phyloP scores from a whole-genome alignment of 306 rosid species.

The Sophora flavescens region DNA sequence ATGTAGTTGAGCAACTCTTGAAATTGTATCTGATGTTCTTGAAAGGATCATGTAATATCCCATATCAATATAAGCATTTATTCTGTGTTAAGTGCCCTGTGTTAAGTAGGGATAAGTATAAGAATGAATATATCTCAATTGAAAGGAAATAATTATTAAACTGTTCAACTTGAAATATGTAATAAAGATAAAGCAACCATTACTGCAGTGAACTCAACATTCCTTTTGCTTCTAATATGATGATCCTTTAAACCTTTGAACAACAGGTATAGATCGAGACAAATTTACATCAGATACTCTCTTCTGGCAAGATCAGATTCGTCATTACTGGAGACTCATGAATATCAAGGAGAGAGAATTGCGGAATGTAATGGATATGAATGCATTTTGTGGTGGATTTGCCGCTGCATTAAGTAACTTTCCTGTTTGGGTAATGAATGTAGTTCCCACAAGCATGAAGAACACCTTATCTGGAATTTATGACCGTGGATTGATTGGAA shows the following conservation, averaged over 20 bases:
- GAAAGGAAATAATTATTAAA: slow-evolving; percentile 15
- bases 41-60: slow-evolving; percentile 2
- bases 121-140: background rate
- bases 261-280: slow-evolving; percentile 69
- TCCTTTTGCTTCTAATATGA: slow-evolving; percentile 36
- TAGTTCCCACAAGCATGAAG: slow-evolving; percentile 78
- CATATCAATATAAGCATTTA: background rate
- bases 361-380: slow-evolving; percentile 95
- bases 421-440: slow-evolving; percentile 88
- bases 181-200: slow-evolving; percentile 21
- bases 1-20: slow-evolving; percentile 12
- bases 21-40: background rate
- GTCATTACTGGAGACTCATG: slow-evolving; percentile 79
- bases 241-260: slow-evolving; percentile 38
- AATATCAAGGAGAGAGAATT: slow-evolving; percentile 64
- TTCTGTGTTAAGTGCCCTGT: slow-evolving; percentile 4
- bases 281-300: slow-evolving; percentile 66
- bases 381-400: slow-evolving; percentile 88
- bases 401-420: slow-evolving; percentile 65
- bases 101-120: slow-evolving; percentile 16
- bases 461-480: slow-evolving; percentile 86
- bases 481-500: slow-evolving; percentile 80
- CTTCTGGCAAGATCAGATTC: slow-evolving; percentile 81
- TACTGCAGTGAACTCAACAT: slow-evolving; percentile 12
- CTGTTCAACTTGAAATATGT: slow-evolving; percentile 1